Evolutionary conservation across 768 basidiomycete genomes (phyloP).

Genomic region (Suillus brevipes): DNA sequence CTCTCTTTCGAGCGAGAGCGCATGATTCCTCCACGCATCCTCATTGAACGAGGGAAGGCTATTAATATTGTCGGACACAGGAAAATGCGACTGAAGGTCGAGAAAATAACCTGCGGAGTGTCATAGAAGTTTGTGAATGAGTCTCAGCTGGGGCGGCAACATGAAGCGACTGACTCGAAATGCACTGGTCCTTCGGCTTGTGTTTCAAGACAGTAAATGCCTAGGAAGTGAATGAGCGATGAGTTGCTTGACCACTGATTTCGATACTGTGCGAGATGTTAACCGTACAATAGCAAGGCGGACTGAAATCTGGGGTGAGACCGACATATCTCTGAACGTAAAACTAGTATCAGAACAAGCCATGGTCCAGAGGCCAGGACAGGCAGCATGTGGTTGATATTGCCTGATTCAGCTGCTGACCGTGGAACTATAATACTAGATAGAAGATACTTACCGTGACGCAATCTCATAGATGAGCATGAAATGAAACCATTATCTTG

Average conservation of each 20-base stretch:
- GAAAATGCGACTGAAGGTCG: conserved; percentile 28
- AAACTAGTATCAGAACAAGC: too few species aligned
- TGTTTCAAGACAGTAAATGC: conserved; percentile 24
- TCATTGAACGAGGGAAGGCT: too few species aligned
- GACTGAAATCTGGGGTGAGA: background rate
- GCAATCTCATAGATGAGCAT: too few species aligned
- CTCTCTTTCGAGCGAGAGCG: conserved; percentile 31
- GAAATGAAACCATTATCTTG: too few species aligned
- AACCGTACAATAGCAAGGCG: conserved; percentile 2
- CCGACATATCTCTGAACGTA: background rate
- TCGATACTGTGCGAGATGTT: background rate
- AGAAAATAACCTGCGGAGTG: conserved; percentile 25
- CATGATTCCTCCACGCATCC: conserved; percentile 25
- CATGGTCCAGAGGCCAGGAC: too few species aligned
- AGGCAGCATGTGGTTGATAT: too few species aligned
- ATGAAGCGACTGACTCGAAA: conserved; percentile 17
- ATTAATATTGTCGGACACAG: conserved; percentile 8
- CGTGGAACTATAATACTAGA: too few species aligned
- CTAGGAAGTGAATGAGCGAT: conserved; percentile 12
- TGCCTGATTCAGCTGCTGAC: too few species aligned
- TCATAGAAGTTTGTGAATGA: background rate
- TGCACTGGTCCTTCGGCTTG: conserved; percentile 27
- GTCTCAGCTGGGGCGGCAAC: background rate
- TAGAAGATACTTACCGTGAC: too few species aligned
- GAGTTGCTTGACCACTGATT: background rate